A percentile compares a stretch with the other conserved stretches of the same genome.
These are phyloP conservation scores for Xylariomycetidae sp. DNA, from an alignment of 2,329 filamentous ascomycete species.

Conservation along the genomic window DNA sequence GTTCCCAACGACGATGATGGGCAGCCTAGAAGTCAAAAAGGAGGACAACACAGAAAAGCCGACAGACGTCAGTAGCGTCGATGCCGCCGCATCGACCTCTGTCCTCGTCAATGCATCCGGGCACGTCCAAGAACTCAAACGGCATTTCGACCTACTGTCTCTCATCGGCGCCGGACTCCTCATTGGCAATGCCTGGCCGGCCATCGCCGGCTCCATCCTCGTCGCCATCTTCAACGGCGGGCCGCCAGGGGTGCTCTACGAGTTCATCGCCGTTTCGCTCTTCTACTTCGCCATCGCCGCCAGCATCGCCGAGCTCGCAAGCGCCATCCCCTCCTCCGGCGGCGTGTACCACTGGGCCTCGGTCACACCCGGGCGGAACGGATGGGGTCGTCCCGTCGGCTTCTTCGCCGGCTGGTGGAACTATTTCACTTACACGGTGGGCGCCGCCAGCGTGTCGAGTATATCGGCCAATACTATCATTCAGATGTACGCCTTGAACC, in stretches of 20 bases:
- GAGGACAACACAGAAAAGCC: too few species aligned
- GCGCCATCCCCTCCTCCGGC: conserved; percentile 55
- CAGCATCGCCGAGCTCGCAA: conserved; percentile 56
- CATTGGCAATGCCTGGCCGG: not conserved
- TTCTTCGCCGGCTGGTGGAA: conserved; percentile 45
- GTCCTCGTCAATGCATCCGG: not conserved
- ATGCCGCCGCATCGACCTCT: not conserved
- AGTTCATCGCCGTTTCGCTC: conserved; percentile 44
- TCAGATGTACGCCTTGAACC: conserved; percentile 39
- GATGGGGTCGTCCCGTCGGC: conserved; percentile 46
- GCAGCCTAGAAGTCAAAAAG: too few species aligned
- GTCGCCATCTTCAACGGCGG: conserved; percentile 58
- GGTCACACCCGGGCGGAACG: conserved; percentile 44
- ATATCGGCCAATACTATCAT: conserved; percentile 38
- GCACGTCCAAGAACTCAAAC: not conserved
- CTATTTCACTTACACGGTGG: conserved; percentile 37
- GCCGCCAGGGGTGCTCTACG: conserved; percentile 57
- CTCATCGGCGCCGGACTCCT: not conserved
- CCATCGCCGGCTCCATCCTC: conserved; percentile 38
- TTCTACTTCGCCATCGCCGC: conserved; percentile 57
- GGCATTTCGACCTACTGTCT: not conserved
- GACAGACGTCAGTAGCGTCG: too few species aligned
- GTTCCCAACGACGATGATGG: too few species aligned
- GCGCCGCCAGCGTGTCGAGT: conserved; percentile 34
- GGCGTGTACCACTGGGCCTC: conserved; percentile 61